Evolutionary conservation across 2,329 filamentous ascomycete species (phyloP), one percentile per base, ranked within the genome.

Genomic region (Beauveria australis): DNA sequence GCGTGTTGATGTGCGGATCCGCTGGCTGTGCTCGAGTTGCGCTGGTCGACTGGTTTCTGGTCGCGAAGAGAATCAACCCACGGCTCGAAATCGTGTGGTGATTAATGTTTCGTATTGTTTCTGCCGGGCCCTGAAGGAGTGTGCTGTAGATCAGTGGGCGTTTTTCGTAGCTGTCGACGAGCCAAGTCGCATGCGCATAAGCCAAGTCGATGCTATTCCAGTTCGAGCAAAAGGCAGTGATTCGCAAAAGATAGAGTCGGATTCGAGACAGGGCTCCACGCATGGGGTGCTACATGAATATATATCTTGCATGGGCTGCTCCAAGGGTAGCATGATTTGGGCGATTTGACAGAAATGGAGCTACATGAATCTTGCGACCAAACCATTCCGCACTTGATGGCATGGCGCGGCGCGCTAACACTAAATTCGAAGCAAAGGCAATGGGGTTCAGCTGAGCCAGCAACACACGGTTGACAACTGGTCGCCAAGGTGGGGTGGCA

Each of bases 391-490:
- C 26, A 53, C 56, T 59, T 59, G 48, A 44, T 28, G 37, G 48
- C 58, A 60, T 48, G 58, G 58, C 51, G 58, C 58, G 30, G 40
- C 22, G 51, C 58, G 51, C 58, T 59, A 59, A 59, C 48, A 53
- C 48, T 47, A 37, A 53, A 59, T 51, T 54, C 30, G 49, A 26
- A 54, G 43, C 28, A 53, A 54, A 60, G 51, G 58, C 58, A 53
- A 60, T 43, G 49, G 43, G 51, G 58, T 60, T 60, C 58, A 60
- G 58, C 58, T 60, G 51, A 60, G 51, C 58, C 58, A 60, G 58
- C 58, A 53, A 60, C 58, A 60, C 48, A 53, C 40, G 49, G 48
- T 59, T 59, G 48, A 41, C 30, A 48, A 53, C 48, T 37, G 48
- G 48, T 59, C 48, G 37, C 30, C n/a, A 52, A 59, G 57, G 57